Evolutionary conservation across 1,284 basidiomycete genomes (phyloP).

Genomic region (Pyrrhoderma lamaoense): DNA sequence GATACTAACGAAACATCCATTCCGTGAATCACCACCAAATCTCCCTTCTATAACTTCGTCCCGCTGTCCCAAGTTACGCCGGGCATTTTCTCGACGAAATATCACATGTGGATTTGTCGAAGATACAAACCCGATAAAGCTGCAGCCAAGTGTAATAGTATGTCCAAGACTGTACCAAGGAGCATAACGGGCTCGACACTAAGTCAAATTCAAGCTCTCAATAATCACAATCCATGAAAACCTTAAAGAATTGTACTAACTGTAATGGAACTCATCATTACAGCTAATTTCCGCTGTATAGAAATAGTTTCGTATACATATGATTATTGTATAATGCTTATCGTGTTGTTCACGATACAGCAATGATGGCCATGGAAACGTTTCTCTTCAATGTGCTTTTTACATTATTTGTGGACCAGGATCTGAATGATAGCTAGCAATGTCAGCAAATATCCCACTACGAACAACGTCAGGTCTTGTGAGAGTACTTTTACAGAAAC

Average conservation of each 20-base stretch:
- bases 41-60: constrained; percentile 34
- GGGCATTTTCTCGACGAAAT: constrained; percentile 36
- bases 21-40: background rate
- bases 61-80: constrained; percentile 36
- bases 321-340: background rate
- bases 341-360: constrained; percentile 62
- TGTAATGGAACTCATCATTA: constrained; percentile 40
- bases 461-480: no score
- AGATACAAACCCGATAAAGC: constrained; percentile 37
- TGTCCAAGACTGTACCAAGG: constrained; percentile 48
- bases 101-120: constrained; percentile 32
- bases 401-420: constrained; percentile 68
- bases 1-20: constrained; percentile 29
- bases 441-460: background rate
- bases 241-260: constrained; percentile 25
- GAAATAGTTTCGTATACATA: background rate
- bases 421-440: constrained; percentile 31
- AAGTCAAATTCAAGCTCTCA: no score
- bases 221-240: constrained; percentile 17
- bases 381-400: constrained; percentile 55
- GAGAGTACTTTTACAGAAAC: no score
- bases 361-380: constrained; percentile 58
- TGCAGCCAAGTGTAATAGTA: constrained; percentile 42
- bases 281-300: constrained; percentile 39
- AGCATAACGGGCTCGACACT: constrained; percentile 31